Conservation (phyloP, 805 yeast species). For the Yueomyces sinensis region DNA sequence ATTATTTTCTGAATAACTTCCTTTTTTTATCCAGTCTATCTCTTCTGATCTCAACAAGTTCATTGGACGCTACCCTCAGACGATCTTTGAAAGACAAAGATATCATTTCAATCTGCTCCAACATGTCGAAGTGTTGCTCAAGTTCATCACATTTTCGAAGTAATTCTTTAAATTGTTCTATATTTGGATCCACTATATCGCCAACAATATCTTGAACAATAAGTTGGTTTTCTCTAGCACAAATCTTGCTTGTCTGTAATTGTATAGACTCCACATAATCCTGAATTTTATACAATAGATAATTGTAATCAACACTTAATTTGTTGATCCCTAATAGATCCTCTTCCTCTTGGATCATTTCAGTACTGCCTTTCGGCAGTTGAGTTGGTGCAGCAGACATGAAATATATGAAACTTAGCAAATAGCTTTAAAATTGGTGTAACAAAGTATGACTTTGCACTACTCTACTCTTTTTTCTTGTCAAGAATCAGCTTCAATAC, state of each 20-base stretch:
- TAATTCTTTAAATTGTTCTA: slow-evolving; percentile 28
- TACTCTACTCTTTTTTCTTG: no score
- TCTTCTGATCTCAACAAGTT: not conserved
- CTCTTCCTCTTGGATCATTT: slow-evolving; percentile 4
- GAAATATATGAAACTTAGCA: no score
- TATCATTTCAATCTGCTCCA: slow-evolving; percentile 35
- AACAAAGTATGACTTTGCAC: no score
- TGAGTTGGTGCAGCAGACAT: no score
- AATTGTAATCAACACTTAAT: slow-evolving; percentile 51
- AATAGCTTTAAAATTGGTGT: no score
- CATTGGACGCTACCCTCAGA: slow-evolving; percentile 7
- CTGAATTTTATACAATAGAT: slow-evolving; percentile 46
- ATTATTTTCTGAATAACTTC: no score
- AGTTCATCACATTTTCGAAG: slow-evolving; percentile 34
- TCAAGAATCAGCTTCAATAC: no score
- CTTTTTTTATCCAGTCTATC: no score
- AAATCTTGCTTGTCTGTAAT: slow-evolving; percentile 26
- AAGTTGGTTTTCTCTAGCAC: slow-evolving; percentile 14
- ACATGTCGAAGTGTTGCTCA: slow-evolving; percentile 38
- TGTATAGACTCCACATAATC: slow-evolving; percentile 39
- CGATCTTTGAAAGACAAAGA: slow-evolving; percentile 28
- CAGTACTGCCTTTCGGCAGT: no score
- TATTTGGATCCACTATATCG: slow-evolving; percentile 27
- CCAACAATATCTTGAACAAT: slow-evolving; percentile 16
- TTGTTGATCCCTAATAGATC: slow-evolving; percentile 55